Evolutionary conservation across 192 early-diverging fungal genomes (phyloP), one percentile per base, ranked within the genome.

Genomic region (Backusella westeae): DNA sequence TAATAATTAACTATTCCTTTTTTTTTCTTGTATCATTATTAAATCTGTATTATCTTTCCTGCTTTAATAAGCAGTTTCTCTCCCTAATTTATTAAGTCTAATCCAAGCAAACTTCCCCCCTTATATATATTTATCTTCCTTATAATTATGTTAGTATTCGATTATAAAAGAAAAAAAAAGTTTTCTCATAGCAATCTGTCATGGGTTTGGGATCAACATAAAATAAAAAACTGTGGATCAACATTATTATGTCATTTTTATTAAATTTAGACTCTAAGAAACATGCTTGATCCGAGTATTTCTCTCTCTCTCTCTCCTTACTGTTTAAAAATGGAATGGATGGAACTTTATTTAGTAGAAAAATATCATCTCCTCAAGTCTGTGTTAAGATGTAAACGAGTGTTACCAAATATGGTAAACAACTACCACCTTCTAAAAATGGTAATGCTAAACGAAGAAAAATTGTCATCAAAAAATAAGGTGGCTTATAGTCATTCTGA

Each of bases 11-110:
- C 19, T 39, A 41, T 17, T 23, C 23, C 59, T 34, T 17, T 59
- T 36, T 34, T 12, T n/a, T 70, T 74, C 65, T 1, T 32, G 4
- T 75, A 39, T 75, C 42, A 66, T 66, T 35, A 66, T 42, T 69
- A 67, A 67, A 21, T 42, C 34, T 75, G 65, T 66, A 38, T 42
- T 72, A 73, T 56, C 23, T 46, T 26, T 35, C 14, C 26, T 34
- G 26, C 65, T 67, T 26, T 34, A 29, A 17, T 17, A 29, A 17
- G 42, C 42, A 44, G 42, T 44, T 17, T 44, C 66, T 32, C 35
- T 36, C 67, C 67, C 19, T 36, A 69, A 23, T 69, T n/a, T 69
- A 69, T 39, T 69, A 41, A 69, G 26, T 12, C 26, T 63, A 10
- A 63, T 63, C 26, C 56, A 63, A 9, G 4, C 53, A 19, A 19